Percentiles rank a stretch among this genome's conserved stretches.
These are phyloP conservation scores for Suillus subluteus DNA, from an alignment of 768 basidiomycete genomes.

Conservation along the genomic window DNA sequence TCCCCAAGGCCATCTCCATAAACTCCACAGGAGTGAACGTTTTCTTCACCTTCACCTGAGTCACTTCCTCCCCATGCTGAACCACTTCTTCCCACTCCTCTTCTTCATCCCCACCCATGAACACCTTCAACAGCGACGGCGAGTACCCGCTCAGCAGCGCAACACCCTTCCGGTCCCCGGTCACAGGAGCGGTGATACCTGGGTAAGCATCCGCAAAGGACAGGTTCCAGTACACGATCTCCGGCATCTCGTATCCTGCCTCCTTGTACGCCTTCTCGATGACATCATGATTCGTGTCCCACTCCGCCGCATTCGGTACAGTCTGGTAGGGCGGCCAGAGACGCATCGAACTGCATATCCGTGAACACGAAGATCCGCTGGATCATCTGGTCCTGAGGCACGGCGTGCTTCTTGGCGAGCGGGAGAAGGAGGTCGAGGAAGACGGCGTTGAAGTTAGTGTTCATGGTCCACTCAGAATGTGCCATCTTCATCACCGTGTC, in stretches of 20 bases:
- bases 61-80: neutral
- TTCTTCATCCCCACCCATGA: slow-evolving; percentile 57
- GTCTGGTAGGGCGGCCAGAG: neutral
- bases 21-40: slow-evolving; percentile 45
- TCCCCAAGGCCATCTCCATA: slow-evolving; percentile 52
- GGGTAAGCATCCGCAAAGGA: slow-evolving; percentile 22
- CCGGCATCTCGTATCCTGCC: slow-evolving; percentile 72
- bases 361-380: slow-evolving; percentile 76
- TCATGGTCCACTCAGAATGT: slow-evolving; percentile 49
- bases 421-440: slow-evolving; percentile 67
- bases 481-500: slow-evolving; percentile 44
- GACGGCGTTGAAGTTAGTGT: slow-evolving; percentile 64
- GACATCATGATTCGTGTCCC: slow-evolving; percentile 66
- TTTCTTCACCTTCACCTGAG: slow-evolving; percentile 28
- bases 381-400: slow-evolving; percentile 74
- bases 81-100: slow-evolving; percentile 44
- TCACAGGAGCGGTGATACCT: slow-evolving; percentile 48
- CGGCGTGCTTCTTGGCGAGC: slow-evolving; percentile 54
- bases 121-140: slow-evolving; percentile 69
- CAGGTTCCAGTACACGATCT: slow-evolving; percentile 78
- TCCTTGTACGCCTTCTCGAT: slow-evolving; percentile 56
- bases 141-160: slow-evolving; percentile 74
- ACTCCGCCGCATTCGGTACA: slow-evolving; percentile 25
- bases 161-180: slow-evolving; percentile 58
- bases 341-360: slow-evolving; percentile 76